Percentiles rank a stretch among this genome's conserved stretches.
These are phyloP conservation scores for Annulohypoxylon nitens DNA, from an alignment of 495 filamentous ascomycete species.

Conservation along the genomic window DNA sequence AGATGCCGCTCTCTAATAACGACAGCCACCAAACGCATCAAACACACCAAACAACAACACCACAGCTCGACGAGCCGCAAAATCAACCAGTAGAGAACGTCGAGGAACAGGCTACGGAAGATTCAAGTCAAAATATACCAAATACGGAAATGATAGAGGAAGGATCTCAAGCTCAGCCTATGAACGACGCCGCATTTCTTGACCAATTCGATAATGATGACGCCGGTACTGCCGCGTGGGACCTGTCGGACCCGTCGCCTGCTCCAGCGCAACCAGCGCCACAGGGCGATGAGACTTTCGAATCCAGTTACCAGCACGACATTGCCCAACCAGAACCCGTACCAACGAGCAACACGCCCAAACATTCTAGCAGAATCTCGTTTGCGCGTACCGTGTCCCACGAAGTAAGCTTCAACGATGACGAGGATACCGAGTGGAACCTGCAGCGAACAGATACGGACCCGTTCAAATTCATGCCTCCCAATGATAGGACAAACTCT, in stretches of 20 bases:
- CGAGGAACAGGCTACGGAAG: constrained; percentile 32
- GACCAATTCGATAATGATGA: constrained; percentile 48
- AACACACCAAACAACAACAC: constrained; percentile 36
- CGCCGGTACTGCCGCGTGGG: constrained; percentile 47
- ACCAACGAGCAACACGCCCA: constrained; percentile 51
- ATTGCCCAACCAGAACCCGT: constrained; percentile 42
- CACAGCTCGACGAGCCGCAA: constrained; percentile 19
- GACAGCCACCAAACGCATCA: constrained; percentile 40
- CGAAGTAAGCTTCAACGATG: constrained; percentile 68
- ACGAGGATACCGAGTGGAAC: constrained; percentile 67
- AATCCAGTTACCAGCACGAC: constrained; percentile 35
- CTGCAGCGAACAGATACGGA: constrained; percentile 63
- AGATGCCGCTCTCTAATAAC: constrained; percentile 63
- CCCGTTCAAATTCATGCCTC: constrained; percentile 67
- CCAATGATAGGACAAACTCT: constrained; percentile 70
- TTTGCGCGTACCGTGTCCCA: constrained; percentile 66
- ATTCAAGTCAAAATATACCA: constrained; percentile 30
- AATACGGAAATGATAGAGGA: constrained; percentile 54
- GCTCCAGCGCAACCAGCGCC: constrained; percentile 33
- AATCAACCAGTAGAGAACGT: constrained; percentile 17
- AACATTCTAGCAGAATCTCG: constrained; percentile 65
- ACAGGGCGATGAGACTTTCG: constrained; percentile 26
- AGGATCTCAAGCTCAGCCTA: constrained; percentile 29
- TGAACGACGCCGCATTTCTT: constrained; percentile 47
- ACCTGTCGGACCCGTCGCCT: constrained; percentile 27